Evolutionary conservation across 805 yeast species (phyloP).

Genomic region (Schwanniomyces vanrijiae): DNA sequence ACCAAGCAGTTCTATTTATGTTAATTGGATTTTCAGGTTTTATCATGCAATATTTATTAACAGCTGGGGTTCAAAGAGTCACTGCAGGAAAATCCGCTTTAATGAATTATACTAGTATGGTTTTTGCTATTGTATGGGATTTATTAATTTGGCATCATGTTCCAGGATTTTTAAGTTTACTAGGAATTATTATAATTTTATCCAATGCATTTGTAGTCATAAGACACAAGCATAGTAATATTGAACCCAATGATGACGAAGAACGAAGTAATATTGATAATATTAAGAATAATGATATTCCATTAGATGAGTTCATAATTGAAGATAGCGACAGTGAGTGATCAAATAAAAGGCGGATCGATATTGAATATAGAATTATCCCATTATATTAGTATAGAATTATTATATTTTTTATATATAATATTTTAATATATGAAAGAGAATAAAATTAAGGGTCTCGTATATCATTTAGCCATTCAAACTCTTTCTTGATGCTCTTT

Average conservation of each 20-base stretch:
- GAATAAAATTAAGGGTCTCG: neutral
- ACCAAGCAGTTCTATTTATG: slow-evolving; percentile 66
- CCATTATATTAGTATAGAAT: neutral
- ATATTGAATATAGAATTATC: neutral
- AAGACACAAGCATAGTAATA: slow-evolving; percentile 34
- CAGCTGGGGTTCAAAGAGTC: slow-evolving; percentile 83
- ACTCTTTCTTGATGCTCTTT: slow-evolving; percentile 17
- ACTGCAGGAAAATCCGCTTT: slow-evolving; percentile 73
- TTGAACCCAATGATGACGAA: slow-evolving; percentile 6
- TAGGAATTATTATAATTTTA: slow-evolving; percentile 70
- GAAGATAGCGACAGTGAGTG: slow-evolving; percentile 26
- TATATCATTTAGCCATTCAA: slow-evolving; percentile 20
- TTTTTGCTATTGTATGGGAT: slow-evolving; percentile 80
- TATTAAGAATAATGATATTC: slow-evolving; percentile 12
- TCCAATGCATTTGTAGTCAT: slow-evolving; percentile 63
- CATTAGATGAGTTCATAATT: slow-evolving; percentile 28
- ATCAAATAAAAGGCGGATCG: no score
- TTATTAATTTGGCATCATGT: slow-evolving; percentile 66
- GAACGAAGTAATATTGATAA: neutral
- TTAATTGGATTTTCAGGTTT: slow-evolving; percentile 78
- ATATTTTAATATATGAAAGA: neutral
- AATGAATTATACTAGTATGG: slow-evolving; percentile 72
- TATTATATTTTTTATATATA: neutral
- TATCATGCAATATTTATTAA: slow-evolving; percentile 72
- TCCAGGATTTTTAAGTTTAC: slow-evolving; percentile 66